These are phyloP conservation scores for Linum tenue DNA, from an alignment of 345 rosid species.

Conservation along the genomic window DNA sequence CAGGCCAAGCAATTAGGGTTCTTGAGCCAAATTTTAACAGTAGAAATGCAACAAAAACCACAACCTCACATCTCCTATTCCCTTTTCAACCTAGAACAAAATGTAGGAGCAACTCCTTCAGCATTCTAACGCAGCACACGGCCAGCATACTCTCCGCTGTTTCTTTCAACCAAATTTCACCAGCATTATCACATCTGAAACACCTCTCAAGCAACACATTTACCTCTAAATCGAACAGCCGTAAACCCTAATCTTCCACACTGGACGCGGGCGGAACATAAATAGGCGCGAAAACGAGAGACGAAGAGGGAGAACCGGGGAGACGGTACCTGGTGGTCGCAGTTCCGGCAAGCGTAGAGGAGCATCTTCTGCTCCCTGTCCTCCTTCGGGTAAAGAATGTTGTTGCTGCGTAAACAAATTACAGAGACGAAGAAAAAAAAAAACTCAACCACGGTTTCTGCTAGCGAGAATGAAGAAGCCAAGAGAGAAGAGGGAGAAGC, in stretches of 20 bases:
- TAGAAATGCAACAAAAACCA: not conserved
- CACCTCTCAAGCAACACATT: too few species aligned
- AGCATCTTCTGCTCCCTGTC: slow-evolving; percentile 54
- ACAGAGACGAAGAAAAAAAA: not conserved
- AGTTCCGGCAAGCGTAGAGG: slow-evolving; percentile 74
- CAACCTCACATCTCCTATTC: not conserved
- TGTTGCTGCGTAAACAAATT: slow-evolving; percentile 39
- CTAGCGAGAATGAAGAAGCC: not conserved
- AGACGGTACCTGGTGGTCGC: slow-evolving; percentile 61
- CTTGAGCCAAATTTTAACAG: not conserved
- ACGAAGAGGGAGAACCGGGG: not conserved
- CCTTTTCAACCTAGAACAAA: not conserved
- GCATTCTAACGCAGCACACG: not conserved
- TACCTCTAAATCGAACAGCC: too few species aligned
- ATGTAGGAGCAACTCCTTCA: not conserved
- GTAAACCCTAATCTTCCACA: not conserved
- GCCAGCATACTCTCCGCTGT: not conserved
- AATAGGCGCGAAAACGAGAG: not conserved
- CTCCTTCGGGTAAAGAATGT: slow-evolving; percentile 68
- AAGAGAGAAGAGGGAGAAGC: not conserved
- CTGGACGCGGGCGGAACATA: not conserved
- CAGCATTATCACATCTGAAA: too few species aligned
- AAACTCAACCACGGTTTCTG: not conserved
- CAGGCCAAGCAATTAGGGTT: too few species aligned
- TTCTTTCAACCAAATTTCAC: too few species aligned